Evolutionary conservation across 2,329 filamentous ascomycete genomes (phyloP).

Genomic region (Penicillium sp.): DNA sequence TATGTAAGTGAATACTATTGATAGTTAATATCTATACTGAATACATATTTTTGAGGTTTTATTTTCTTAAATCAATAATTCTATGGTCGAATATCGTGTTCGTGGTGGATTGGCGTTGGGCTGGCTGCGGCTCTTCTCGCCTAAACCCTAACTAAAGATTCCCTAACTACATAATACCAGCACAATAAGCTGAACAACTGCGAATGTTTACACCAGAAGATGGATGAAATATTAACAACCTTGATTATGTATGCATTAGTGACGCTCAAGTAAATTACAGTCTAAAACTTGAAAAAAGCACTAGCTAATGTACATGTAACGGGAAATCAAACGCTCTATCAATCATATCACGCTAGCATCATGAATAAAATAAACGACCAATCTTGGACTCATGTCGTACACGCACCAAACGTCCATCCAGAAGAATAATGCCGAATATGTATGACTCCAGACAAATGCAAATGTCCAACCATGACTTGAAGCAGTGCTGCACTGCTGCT

Average conservation of each 20-base stretch:
- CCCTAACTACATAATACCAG: background rate
- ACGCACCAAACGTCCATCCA: background rate
- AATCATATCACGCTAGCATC: background rate
- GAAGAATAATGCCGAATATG: background rate
- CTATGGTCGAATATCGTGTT: background rate
- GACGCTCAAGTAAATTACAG: background rate
- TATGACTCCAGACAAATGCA: background rate
- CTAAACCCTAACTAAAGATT: conserved; percentile 39
- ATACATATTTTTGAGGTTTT: background rate
- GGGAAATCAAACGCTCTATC: background rate
- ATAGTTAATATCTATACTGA: background rate
- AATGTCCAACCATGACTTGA: background rate
- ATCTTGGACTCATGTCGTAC: background rate
- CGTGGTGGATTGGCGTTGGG: background rate
- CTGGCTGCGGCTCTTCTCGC: conserved; percentile 31
- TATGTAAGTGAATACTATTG: background rate
- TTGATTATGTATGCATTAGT: background rate
- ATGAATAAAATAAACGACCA: background rate
- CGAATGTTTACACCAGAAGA: background rate
- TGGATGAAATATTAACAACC: too few relatives aligned
- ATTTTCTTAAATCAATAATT: background rate
- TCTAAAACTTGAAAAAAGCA: background rate
- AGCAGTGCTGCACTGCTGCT: background rate
- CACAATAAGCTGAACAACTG: background rate
- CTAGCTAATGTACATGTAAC: background rate